Percentiles rank a stretch among this genome's conserved stretches.
Evolutionary conservation across 2,329 filamentous ascomycete genomes (phyloP).

Genomic region (Xylaria sp.): DNA sequence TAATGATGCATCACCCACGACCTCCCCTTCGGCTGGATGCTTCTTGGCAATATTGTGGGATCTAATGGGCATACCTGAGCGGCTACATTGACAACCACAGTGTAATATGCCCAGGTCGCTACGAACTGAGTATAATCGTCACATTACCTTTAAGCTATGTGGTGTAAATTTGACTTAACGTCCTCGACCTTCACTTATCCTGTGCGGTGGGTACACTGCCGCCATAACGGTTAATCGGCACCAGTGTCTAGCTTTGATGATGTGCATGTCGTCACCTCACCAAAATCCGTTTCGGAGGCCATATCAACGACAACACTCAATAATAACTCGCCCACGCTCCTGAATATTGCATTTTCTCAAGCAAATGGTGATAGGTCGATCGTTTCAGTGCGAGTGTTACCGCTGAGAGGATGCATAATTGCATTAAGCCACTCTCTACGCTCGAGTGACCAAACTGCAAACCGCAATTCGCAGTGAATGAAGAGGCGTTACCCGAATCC

Average conservation of each 20-base stretch:
- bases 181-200: conserved; percentile 26
- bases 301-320: conserved; percentile 37
- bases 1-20: conserved; percentile 8
- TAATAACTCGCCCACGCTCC: conserved; percentile 30
- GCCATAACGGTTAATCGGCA: conserved; percentile 44
- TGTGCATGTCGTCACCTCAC: conserved; percentile 43
- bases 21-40: background rate
- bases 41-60: background rate
- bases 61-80: background rate
- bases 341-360: conserved; percentile 21
- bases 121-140: background rate
- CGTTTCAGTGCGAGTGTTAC: conserved; percentile 2
- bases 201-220: conserved; percentile 41
- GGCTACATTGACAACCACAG: background rate
- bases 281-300: conserved; percentile 40
- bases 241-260: conserved; percentile 41
- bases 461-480: conserved; percentile 35
- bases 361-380: conserved; percentile 24
- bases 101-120: background rate
- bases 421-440: conserved; percentile 29
- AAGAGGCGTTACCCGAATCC: conserved; percentile 39
- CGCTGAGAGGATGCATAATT: conserved; percentile 21
- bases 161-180: background rate
- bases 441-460: conserved; percentile 41
- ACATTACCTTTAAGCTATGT: background rate